Percentiles rank a stretch among this genome's conserved stretches.
Evolutionary conservation across 805 yeast species (phyloP).

Genomic region (Ogataea pini): DNA sequence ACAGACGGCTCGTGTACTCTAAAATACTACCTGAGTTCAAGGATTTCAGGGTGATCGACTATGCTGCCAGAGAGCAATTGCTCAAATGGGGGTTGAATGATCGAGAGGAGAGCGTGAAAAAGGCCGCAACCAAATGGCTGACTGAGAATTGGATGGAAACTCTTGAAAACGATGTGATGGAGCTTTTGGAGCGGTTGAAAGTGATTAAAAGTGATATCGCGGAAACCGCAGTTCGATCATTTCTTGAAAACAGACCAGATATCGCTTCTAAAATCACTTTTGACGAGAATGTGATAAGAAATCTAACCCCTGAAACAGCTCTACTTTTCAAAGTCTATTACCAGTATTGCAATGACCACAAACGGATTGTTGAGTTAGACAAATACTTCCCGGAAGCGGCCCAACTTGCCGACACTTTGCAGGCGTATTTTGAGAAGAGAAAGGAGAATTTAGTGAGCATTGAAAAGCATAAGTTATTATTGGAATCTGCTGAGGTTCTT

Average conservation of each 20-base stretch:
- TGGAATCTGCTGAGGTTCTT: constrained; percentile 20
- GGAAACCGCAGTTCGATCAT: constrained; percentile 60
- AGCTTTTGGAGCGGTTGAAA: constrained; percentile 68
- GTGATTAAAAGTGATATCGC: constrained; percentile 70
- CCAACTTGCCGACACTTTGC: constrained; percentile 60
- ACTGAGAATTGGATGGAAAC: constrained; percentile 70
- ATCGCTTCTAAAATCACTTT: constrained; percentile 59
- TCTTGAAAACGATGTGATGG: constrained; percentile 68
- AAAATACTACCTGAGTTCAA: constrained; percentile 68
- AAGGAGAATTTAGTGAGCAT: constrained; percentile 29
- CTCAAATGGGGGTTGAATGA: constrained; percentile 86
- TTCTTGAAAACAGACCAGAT: constrained; percentile 65
- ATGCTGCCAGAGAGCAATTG: constrained; percentile 61
- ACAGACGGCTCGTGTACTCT: constrained; percentile 72
- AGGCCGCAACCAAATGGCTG: constrained; percentile 72
- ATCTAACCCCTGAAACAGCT: constrained; percentile 71
- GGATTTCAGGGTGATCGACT: constrained; percentile 52
- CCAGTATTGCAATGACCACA: constrained; percentile 59
- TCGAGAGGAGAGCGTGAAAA: constrained; percentile 71
- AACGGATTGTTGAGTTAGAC: constrained; percentile 58
- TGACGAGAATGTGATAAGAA: constrained; percentile 66
- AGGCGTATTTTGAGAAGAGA: constrained; percentile 56
- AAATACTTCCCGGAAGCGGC: constrained; percentile 77
- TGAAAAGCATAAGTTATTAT: constrained; percentile 24
- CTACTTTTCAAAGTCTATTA: constrained; percentile 70